Conservation (phyloP, 345 rosid genomes). For the Populus ilicifolia region DNA sequence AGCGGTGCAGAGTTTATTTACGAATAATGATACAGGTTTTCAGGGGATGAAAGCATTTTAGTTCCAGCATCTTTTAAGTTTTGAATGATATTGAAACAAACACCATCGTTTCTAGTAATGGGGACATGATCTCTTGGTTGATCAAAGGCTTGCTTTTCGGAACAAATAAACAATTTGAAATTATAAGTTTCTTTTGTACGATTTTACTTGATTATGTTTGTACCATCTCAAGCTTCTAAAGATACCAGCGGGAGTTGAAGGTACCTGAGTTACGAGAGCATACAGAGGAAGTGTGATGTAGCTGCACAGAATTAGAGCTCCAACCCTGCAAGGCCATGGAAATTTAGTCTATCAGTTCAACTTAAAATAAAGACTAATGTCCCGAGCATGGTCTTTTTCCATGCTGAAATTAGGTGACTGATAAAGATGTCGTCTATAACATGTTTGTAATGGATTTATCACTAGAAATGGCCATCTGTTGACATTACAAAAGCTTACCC, state of each 20-base stretch:
- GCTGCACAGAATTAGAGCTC: constrained; percentile 64
- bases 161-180: neutral
- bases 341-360: neutral
- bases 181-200: neutral
- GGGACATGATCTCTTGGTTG: neutral
- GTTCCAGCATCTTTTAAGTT: neutral
- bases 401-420: neutral
- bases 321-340: constrained; percentile 42
- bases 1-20: neutral
- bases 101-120: neutral
- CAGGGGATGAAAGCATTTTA: neutral
- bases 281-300: constrained; percentile 89
- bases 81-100: neutral
- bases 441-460: neutral
- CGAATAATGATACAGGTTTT: neutral
- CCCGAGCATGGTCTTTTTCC: neutral
- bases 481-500: constrained; percentile 49
- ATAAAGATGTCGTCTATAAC: neutral
- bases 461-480: neutral
- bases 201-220: neutral
- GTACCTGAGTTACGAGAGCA: constrained; percentile 94
- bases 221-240: neutral
- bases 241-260: neutral
- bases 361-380: neutral
- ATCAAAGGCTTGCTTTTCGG: neutral